Evolutionary conservation across 257 asterid genomes (phyloP), one percentile per base, ranked within the genome.

Genomic region (Solanum okadae): DNA sequence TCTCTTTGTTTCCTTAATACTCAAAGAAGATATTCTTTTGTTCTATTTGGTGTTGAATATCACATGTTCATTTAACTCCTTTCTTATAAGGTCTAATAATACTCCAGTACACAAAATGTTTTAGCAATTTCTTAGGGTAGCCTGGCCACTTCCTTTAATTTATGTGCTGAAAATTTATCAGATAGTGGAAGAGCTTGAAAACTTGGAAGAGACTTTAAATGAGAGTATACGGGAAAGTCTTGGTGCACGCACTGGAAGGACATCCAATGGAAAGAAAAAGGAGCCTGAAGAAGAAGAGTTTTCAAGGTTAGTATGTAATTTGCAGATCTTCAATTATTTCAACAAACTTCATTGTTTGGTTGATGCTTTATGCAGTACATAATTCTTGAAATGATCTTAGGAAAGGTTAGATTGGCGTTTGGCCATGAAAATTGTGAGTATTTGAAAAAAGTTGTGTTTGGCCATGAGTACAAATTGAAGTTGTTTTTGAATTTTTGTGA

Each of bases 151-250:
- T 79, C 27, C 68, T 82, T 49, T 59, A 76, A 79, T 86, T 87
- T 78, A 83, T 70, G 90, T 79, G 44, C 49, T 67, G 77, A 83
- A 67, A 78, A 59, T 84, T 84, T 63, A 42, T 73, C 91, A 97
- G 99, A 89, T 97, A 87, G 52, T 95, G 97, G 99, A 97, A 92
- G 99, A 97, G 92, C 99, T 97, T 88, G 99, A 97, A 92, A 97
- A 94, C 88, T 91, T 97, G 94, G 99, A 97, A 91, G 99, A 97
- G 92, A 97, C 99, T 56, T 90, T 97, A 92, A 97, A 97, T 88
- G 99, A 96, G 85, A 96, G 99, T 87, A 97, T 97, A 89, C 94
- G 93, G 78, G 99, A 97, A 89, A 97, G 99, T 91, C 10, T 96
- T 46, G 99, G 99, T 91, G 99, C 99, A 89, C 95, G 98, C 52